A percentile compares a stretch with the other conserved stretches of the same genome.
These are phyloP conservation scores for Candida pseudoviswanathii DNA, from an alignment of 1,139 yeast genomes.

Conservation along the genomic window DNA sequence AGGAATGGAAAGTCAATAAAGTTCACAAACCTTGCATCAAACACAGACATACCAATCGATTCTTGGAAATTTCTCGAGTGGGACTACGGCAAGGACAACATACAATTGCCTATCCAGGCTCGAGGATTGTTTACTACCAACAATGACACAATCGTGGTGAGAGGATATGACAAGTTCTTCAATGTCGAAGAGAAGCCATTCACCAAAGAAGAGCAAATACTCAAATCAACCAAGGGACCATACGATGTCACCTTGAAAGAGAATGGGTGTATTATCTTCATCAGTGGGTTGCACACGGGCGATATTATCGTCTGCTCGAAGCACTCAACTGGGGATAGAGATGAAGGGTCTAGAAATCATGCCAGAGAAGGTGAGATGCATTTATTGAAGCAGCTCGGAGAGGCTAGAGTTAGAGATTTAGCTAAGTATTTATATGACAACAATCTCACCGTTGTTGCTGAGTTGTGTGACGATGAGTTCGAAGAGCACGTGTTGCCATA, in stretches of 20 bases:
- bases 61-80: conserved; percentile 89
- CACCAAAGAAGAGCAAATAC: conserved; percentile 54
- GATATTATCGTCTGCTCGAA: conserved; percentile 82
- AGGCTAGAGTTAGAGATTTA: conserved; percentile 43
- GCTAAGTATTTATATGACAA: conserved; percentile 54
- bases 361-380: conserved; percentile 71
- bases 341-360: conserved; percentile 61
- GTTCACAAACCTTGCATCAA: conserved; percentile 21
- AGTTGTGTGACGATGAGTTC: conserved; percentile 87
- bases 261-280: conserved; percentile 89
- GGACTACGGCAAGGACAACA: conserved; percentile 65
- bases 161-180: conserved; percentile 97
- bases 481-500: conserved; percentile 94
- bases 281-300: conserved; percentile 77
- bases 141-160: conserved; percentile 55
- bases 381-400: conserved; percentile 53
- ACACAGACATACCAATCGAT: conserved; percentile 18
- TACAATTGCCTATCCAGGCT: conserved; percentile 68
- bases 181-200: conserved; percentile 65
- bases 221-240: conserved; percentile 64
- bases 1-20: conserved; percentile 27
- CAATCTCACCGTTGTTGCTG: conserved; percentile 85
- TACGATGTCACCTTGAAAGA: conserved; percentile 82
- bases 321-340: conserved; percentile 75
- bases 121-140: conserved; percentile 77